Conservation (phyloP, 2,329 filamentous ascomycete species). For the Talaromyces sp. region DNA sequence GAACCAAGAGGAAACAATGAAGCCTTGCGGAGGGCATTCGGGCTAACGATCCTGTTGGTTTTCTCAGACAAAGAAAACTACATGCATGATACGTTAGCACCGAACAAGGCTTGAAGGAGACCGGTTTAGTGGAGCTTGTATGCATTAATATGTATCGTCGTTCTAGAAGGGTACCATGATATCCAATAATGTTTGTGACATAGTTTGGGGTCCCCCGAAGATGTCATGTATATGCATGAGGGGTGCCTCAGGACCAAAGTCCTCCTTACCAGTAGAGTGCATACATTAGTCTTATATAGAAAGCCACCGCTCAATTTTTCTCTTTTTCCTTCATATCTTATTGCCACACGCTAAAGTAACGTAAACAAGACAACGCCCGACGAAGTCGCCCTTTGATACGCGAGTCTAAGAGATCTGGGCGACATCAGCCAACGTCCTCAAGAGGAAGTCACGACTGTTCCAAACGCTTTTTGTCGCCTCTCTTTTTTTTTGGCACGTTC, state of each 20-base stretch:
- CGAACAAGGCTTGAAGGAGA: neutral
- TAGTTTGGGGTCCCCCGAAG: neutral
- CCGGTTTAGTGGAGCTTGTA: neutral
- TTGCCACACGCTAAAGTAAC: neutral
- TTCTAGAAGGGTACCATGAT: too few species aligned
- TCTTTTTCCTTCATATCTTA: neutral
- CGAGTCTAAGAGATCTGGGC: neutral
- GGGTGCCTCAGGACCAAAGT: neutral
- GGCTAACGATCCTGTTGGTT: neutral
- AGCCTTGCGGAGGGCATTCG: neutral
- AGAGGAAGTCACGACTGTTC: neutral
- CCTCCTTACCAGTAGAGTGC: neutral
- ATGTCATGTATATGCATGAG: neutral
- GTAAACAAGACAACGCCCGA: neutral
- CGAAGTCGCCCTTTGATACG: neutral
- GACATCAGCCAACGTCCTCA: neutral
- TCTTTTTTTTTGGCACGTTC: too few species aligned
- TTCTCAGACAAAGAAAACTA: neutral
- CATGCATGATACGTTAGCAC: neutral
- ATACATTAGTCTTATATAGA: neutral
- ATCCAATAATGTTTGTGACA: neutral
- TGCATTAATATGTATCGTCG: too few species aligned
- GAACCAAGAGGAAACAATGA: neutral
- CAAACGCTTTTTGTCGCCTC: neutral
- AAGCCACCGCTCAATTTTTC: neutral